Base-by-base conservation (phyloP, 2,329 filamentous ascomycete species). In the Colletotrichum trifolii region DNA sequence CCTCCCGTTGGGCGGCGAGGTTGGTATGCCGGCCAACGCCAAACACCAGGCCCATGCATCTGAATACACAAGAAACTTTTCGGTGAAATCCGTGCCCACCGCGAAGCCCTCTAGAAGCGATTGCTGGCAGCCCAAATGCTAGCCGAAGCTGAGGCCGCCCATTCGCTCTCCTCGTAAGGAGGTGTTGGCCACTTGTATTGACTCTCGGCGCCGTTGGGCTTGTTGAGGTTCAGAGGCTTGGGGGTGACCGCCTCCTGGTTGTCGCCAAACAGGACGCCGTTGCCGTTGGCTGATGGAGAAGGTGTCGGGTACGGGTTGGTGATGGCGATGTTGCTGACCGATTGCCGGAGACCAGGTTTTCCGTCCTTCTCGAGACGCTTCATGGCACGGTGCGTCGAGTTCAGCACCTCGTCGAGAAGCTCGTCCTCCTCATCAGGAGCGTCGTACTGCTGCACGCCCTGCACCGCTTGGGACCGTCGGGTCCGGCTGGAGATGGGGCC, bases 401-500 rank as follows among this genome's bases (percentile, higher is more conserved):
- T 86, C 46, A 97, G 83, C 17, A 89, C 94, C 78, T 99, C 96
- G 70, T 97, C 94, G 9, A 98, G 84, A 9, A 99, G 85, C 78
- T 99, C 96, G 65, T 99, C 96, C 74, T 98, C 95, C 77, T 99
- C 96, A 72, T 97, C 94, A 1, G 96, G 93, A 0, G 94, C 94
- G 74, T 99, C 96, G 74, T 98, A 97, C 67, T 93, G 90, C 71
- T 92, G 91, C 53, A 91, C 88, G 5, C 91, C 91, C 67, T 93
- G 90, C 5, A 84, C 82, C 12, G 92, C 89, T 75, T 96, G 86
- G 11, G 92, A 91, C 66, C 93, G 87, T 64, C 95, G 85, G 12
- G 94, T 96, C 67, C 94, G 86, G 75, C 90, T 93, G 1, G 92
- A 94, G 55, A 93, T 85, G 1, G 93, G 91, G 0, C 86, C 83